Conservation (phyloP, 164 flowering plant species). For the Chimonanthus praecox region DNA sequence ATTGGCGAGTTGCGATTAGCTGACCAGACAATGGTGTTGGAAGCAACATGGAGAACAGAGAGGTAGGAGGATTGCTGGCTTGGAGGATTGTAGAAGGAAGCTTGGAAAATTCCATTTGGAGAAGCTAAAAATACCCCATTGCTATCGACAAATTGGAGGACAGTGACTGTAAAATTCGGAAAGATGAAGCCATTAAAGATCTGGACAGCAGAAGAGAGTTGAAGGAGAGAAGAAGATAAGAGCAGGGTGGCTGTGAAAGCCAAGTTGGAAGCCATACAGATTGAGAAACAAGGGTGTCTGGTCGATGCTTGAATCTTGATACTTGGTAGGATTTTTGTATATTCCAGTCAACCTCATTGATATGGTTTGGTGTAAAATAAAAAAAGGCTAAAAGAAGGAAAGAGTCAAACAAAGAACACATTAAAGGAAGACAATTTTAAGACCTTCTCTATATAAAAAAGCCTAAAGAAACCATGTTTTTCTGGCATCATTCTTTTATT, state of each 20-base stretch:
- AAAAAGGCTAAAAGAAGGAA: no score
- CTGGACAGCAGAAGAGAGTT: neutral
- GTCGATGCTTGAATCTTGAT: neutral
- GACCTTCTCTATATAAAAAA: no score
- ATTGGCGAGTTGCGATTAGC: conserved; percentile 65
- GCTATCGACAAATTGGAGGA: conserved; percentile 38
- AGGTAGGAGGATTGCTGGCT: conserved; percentile 35
- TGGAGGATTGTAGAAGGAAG: conserved; percentile 49
- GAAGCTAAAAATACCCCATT: conserved; percentile 63
- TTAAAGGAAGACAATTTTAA: no score
- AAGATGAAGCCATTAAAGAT: conserved; percentile 29
- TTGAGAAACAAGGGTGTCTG: neutral
- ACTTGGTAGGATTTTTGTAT: neutral
- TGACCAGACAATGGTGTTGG: conserved; percentile 63
- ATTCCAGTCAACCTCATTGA: neutral
- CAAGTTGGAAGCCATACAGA: neutral
- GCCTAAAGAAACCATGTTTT: no score
- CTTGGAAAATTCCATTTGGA: conserved; percentile 46
- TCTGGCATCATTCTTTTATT: no score
- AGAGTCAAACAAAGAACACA: no score
- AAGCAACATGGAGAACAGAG: conserved; percentile 51
- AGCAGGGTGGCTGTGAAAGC: neutral
- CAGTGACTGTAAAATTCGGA: conserved; percentile 66
- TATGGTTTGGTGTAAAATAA: no score
- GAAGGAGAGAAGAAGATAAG: neutral